A percentile compares a stretch with the other conserved stretches of the same genome.
These are phyloP conservation scores for Hypoxylon rickii DNA, from an alignment of 495 filamentous ascomycete species.

Conservation along the genomic window DNA sequence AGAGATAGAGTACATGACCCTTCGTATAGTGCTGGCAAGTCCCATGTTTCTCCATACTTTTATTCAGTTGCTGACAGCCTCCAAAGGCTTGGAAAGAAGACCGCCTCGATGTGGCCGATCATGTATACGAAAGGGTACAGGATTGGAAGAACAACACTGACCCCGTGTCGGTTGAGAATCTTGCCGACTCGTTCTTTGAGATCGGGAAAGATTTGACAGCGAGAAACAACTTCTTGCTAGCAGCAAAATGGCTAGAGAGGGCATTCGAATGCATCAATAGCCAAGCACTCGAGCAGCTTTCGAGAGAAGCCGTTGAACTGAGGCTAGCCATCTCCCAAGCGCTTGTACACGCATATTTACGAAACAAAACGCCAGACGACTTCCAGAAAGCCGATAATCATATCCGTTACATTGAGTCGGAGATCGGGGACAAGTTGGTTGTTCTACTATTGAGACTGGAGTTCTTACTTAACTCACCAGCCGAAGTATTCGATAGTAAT, in stretches of 20 bases:
- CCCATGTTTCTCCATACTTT: constrained; percentile 4
- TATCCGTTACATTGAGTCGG: constrained; percentile 61
- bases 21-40: constrained; percentile 70
- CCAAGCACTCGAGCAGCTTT: constrained; percentile 60
- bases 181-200: constrained; percentile 73
- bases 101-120: constrained; percentile 74
- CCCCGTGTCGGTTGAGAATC: constrained; percentile 58
- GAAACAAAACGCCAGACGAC: constrained; percentile 47
- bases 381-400: constrained; percentile 60
- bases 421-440: constrained; percentile 64
- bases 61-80: constrained; percentile 18
- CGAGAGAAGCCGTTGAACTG: constrained; percentile 65
- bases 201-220: constrained; percentile 66
- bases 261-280: constrained; percentile 62
- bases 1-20: constrained; percentile 68
- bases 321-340: constrained; percentile 68
- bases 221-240: constrained; percentile 56
- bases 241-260: constrained; percentile 75
- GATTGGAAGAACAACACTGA: constrained; percentile 47
- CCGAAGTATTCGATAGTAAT: constrained; percentile 51
- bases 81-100: constrained; percentile 73
- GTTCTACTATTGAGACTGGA: constrained; percentile 75
- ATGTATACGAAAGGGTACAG: constrained; percentile 68
- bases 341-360: constrained; percentile 59
- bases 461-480: constrained; percentile 53